Base-by-base conservation (phyloP, 805 yeast genomes). In the Zygotorulaspora florentina region DNA sequence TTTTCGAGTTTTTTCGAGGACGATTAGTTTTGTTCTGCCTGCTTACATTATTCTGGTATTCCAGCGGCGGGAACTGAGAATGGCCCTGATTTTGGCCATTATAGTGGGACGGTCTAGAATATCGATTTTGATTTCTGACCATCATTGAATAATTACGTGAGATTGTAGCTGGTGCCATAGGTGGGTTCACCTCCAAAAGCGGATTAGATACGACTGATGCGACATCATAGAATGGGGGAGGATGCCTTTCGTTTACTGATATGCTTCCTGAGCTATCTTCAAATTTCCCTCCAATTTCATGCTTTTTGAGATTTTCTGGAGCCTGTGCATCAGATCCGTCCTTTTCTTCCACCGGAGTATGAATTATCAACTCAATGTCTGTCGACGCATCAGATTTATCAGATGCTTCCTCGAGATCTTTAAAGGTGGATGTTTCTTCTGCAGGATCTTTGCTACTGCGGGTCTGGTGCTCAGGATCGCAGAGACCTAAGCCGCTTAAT, bases 151-250 rank as follows among this genome's bases (percentile, higher is more conserved):
- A 57, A 25, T 56, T 54, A 30, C 56, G 54, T 34, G 55, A 50
- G 27, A 59, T 42, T 15, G 62, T 58, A 13, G 56, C 50, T 5
- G 61, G 61, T 12, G 58, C 60, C 40, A 56, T 47, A 6, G 64
- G 62, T 5, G 62, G 61, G 35, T 49, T 52, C 17, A 47, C 50
- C n/a, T 53, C 51, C 25, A 56, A 41, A 16, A 54, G 46, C 20
- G 56, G 43, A 40, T 48, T 49, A 18, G 58, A 50, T 15, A 44
- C 47, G 18, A 35, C 40, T 12, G 61, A 42, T 8, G 50, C 44
- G 15, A 30, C 48, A 8, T 49, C 50, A 18, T 28, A 20, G 15
- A 36, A n/a, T 2, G 39, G 16, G 13, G 47, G 31, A 18, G 29
- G 39, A 18, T 26, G 8, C 5, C 27, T 29, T 16, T 30, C 44